These are phyloP conservation scores for Grigorovia humatica DNA, from an alignment of 805 yeast genomes.

Conservation along the genomic window DNA sequence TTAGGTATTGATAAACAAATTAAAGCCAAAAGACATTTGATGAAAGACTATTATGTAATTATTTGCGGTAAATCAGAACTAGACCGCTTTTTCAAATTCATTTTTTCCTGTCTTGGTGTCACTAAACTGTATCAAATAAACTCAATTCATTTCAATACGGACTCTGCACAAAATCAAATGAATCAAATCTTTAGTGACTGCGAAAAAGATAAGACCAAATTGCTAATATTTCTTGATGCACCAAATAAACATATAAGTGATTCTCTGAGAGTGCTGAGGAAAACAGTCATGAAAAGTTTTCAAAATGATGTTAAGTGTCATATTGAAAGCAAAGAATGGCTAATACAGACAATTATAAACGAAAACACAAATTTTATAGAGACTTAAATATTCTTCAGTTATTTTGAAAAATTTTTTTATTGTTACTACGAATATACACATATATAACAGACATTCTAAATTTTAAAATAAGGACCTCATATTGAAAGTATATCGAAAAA, in stretches of 20 bases:
- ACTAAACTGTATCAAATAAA: constrained; percentile 6
- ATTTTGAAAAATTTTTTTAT: not conserved
- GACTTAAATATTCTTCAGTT: not conserved
- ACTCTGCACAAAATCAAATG: not conserved
- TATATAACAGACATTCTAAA: not conserved
- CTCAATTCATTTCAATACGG: not conserved
- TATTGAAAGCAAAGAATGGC: constrained; percentile 27
- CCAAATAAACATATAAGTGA: constrained; percentile 5
- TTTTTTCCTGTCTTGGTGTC: constrained; percentile 19
- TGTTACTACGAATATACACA: not conserved
- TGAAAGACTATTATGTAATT: constrained; percentile 29
- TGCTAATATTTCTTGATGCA: constrained; percentile 17
- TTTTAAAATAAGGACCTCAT: no score
- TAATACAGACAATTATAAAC: constrained; percentile 24
- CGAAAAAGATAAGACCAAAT: not conserved
- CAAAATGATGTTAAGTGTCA: constrained; percentile 4
- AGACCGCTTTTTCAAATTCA: constrained; percentile 19
- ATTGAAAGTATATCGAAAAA: not conserved
- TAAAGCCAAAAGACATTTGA: constrained; percentile 4
- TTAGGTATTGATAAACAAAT: constrained; percentile 33
- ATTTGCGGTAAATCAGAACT: constrained; percentile 26
- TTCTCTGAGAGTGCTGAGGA: constrained; percentile 5
- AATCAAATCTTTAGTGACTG: not conserved
- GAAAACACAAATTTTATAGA: constrained; percentile 9
- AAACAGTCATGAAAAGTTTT: constrained; percentile 1